Evolutionary conservation across 148 eudicot genomes (phyloP), one percentile per base, ranked within the genome.

Genomic region (Nepenthes gracilis): DNA sequence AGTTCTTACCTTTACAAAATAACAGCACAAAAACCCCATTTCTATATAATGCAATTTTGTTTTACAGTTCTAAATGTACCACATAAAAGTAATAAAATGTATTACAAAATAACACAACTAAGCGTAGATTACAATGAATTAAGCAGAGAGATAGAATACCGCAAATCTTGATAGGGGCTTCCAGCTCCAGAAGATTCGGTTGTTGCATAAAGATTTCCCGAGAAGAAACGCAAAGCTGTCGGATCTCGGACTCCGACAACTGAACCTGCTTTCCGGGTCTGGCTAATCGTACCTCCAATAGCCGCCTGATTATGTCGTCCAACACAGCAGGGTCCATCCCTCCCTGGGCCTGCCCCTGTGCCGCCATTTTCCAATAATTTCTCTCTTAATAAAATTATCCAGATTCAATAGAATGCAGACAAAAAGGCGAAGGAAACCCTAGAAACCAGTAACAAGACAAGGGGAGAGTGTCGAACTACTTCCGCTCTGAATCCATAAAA

Each of bases 111-210:
- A 23, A 23, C 23, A 23, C 23, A 23, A 23, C 23, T 23, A 23
- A 23, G 23, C 23, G 23, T 23, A 23, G 23, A 23, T 23, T 23
- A 23, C 23, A 23, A 23, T 23, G 23, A 23, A 23, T 23, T 23
- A 23, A 23, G 23, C 23, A 40, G 45, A 40, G 45, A 40, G 45
- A 40, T 4, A 40, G 45, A 8, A 40, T 80, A 91, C 96, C 96
- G 64, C 97, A 92, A 76, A 85, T 85, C 79, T 91, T 92, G 69
- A 92, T 83, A 69, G 97, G 96, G 11, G 90, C 96, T 78, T 88
- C 81, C 43, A 92, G 83, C 35, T 92, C 96, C 38, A 92, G 97
- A 14, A 88, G 90, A 80, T 80, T 88, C 54, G 97, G 96, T 55
- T 88, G 96, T 12, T 60, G 78, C n/a, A 70, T 74, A 71, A 92